A percentile compares a stretch with the other conserved stretches of the same genome.
phyloP scores from a whole-genome alignment of 1,284 basidiomycete genomes.

The Anthracocystis setariae region DNA sequence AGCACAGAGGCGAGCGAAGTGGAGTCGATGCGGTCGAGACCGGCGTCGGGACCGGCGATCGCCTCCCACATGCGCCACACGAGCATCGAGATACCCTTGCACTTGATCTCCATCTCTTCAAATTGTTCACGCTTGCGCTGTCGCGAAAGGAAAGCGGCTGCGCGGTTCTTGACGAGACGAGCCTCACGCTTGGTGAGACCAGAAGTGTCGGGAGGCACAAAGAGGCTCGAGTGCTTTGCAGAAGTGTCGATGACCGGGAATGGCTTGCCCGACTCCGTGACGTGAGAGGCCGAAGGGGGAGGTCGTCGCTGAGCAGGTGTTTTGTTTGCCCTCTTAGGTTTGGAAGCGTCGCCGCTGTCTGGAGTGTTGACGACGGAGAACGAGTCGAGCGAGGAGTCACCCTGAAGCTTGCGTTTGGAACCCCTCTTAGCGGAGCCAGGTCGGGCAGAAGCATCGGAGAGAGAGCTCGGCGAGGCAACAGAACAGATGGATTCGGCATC shows the following conservation, averaged over 20 bases:
- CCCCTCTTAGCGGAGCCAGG: conserved; percentile 26
- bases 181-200: conserved; percentile 89
- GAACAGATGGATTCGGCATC: conserved; percentile 34
- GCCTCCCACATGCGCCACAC: conserved; percentile 62
- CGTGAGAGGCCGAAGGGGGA: conserved; percentile 62
- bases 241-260: conserved; percentile 68
- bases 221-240: conserved; percentile 69
- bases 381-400: conserved; percentile 21
- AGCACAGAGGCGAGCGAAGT: conserved; percentile 41
- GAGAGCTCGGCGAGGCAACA: conserved; percentile 34
- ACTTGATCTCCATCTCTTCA: conserved; percentile 85
- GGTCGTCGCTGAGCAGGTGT: conserved; percentile 46
- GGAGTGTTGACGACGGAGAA: conserved; percentile 7
- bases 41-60: conserved; percentile 48
- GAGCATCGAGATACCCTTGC: conserved; percentile 63
- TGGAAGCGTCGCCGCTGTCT: conserved; percentile 8
- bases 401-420: conserved; percentile 29
- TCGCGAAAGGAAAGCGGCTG: conserved; percentile 86
- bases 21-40: conserved; percentile 24
- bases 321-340: conserved; percentile 22
- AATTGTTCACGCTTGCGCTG: conserved; percentile 92
- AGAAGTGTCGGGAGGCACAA: conserved; percentile 84
- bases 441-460: conserved; percentile 24
- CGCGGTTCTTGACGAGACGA: conserved; percentile 87
- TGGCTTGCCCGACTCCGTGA: conserved; percentile 64